phyloP scores from a whole-genome alignment of 1,139 yeast genomes.

The Citeromyces hawaiiensis region DNA sequence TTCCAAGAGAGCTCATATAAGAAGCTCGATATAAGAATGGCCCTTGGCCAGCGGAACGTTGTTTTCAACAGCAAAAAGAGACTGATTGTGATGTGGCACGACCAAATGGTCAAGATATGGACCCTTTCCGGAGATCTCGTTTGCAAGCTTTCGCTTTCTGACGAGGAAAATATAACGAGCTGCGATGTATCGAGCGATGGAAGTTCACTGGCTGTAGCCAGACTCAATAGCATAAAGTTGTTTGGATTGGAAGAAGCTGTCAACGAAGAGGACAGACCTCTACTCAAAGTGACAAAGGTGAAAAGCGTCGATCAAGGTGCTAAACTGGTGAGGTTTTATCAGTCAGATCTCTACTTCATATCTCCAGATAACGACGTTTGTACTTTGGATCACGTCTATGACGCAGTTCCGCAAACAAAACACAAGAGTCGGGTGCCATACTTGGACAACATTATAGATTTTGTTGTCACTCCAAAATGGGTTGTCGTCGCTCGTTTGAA shows the following conservation, averaged over 20 bases:
- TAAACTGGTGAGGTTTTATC: conserved; percentile 30
- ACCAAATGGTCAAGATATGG: conserved; percentile 78
- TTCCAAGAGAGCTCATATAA: conserved; percentile 56
- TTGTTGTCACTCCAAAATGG: conserved; percentile 5
- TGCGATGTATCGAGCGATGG: no score
- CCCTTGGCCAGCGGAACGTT: conserved; percentile 31
- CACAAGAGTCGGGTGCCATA: conserved; percentile 29
- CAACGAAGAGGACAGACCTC: conserved; percentile 19
- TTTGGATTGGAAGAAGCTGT: conserved; percentile 37
- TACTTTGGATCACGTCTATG: no score
- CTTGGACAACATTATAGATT: no score
- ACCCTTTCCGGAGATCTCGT: conserved; percentile 31
- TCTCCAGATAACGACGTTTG: conserved; percentile 53
- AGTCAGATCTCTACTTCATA: conserved; percentile 34
- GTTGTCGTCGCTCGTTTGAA: conserved; percentile 46
- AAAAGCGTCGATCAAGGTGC: conserved; percentile 44
- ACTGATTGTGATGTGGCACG: conserved; percentile 76
- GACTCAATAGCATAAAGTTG: conserved; percentile 53
- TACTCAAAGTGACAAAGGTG: conserved; percentile 40
- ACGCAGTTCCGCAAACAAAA: conserved; percentile 26
- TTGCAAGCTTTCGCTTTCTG: conserved; percentile 52
- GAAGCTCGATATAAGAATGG: conserved; percentile 66
- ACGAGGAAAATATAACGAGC: no score
- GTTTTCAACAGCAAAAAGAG: conserved; percentile 30
- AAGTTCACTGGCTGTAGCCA: no score